Base-by-base conservation (phyloP, 2,329 filamentous ascomycete species). In the Cytospora leucostoma region DNA sequence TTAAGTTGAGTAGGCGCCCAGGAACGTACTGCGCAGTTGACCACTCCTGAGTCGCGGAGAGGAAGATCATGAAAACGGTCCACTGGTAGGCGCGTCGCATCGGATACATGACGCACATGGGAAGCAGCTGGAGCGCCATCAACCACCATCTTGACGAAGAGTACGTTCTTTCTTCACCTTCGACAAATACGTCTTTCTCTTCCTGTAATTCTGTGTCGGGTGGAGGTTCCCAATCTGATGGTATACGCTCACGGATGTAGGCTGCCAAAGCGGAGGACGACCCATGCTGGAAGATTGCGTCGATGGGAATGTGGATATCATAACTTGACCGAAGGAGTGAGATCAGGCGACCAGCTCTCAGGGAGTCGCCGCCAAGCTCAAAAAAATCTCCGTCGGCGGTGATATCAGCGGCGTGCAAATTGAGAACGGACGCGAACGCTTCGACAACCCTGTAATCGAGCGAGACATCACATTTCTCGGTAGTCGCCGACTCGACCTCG, bases 361-460 rank as follows among this genome's bases (percentile, higher is more conserved):
- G 74, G 40, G 81, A 84, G 67, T 85, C 82, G 19, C 84, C 82
- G 7, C 82, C 82, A 17, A 83, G 74, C 13, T 75, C 74, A 67
- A 84, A 84, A 68, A 84, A 84, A 68, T 84, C 80, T 0, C 79
- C 78, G 1, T 76, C 70, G 0, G 69, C 65, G 0, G 73, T 68
- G 13, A 84, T 72, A 2, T 81, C 77, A 3, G 71, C 70, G 1
- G 72, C 68, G 1, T 74, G 70, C 13, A 78, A 74, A 3, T 74
- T 73, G 12, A 85, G 73, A 2, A 83, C 75, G 3, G 77, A 70
- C 8, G 80, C 78, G 61, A 84, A 84, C 1, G 78, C 72, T 13
- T 75, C 74, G 8, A 75, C 73, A 3, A 84, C 76, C 35, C 74
- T 75, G 8, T 74, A 73, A 52, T 81, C 74, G 2, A 70, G 69